Conservation (phyloP, 805 yeast species). For the Ogataea kodamae region DNA sequence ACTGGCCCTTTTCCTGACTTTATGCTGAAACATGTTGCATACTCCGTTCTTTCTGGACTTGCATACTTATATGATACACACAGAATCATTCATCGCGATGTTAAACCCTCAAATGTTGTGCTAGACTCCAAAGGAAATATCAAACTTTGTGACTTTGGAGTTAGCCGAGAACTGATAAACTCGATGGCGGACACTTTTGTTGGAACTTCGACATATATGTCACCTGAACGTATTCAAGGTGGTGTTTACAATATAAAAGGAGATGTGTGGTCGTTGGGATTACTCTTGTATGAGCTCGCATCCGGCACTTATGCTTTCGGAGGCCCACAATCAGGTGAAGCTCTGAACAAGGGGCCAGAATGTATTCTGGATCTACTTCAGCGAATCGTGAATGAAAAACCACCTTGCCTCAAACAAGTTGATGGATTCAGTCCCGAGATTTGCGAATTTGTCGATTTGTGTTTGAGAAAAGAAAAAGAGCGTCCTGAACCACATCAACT, state of each 20-base stretch:
- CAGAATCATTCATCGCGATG: conserved; percentile 91
- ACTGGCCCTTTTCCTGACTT: conserved; percentile 64
- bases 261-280: conserved; percentile 95
- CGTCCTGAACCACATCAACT: conserved; percentile 76
- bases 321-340: conserved; percentile 29
- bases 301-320: conserved; percentile 80
- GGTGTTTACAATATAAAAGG: conserved; percentile 90
- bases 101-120: conserved; percentile 91
- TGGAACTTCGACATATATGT: conserved; percentile 96
- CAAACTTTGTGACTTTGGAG: conserved; percentile 96
- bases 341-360: conserved; percentile 46
- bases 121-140: conserved; percentile 83
- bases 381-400: conserved; percentile 88
- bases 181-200: conserved; percentile 97
- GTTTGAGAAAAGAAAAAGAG: conserved; percentile 69
- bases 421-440: conserved; percentile 48
- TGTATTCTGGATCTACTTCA: conserved; percentile 89
- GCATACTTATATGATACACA: conserved; percentile 78
- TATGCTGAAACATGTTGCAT: conserved; percentile 70
- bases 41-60: conserved; percentile 74
- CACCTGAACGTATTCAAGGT: conserved; percentile 97
- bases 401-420: conserved; percentile 59
- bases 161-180: conserved; percentile 83
- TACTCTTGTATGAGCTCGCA: conserved; percentile 85
- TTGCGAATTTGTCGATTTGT: conserved; percentile 66